Evolutionary conservation across 805 yeast species (phyloP).

Genomic region (Suhomyces tanzawaensis): DNA sequence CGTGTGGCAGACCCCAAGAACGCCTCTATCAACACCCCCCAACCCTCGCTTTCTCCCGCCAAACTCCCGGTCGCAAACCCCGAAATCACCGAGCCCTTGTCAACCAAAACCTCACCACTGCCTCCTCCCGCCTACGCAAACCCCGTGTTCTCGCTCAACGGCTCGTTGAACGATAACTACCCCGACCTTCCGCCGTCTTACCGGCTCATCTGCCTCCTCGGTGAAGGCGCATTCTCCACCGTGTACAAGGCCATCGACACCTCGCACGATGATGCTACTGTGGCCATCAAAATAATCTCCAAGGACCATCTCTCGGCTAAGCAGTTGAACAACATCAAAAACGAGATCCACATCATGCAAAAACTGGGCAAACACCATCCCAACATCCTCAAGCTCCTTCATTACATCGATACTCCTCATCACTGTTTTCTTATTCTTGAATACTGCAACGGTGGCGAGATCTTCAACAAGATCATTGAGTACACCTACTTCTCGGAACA

Average conservation of each 20-base stretch:
- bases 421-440: slow-evolving; percentile 67
- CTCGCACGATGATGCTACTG: slow-evolving; percentile 35
- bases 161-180: slow-evolving; percentile 10
- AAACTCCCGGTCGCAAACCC: background rate
- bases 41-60: background rate
- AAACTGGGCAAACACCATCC: slow-evolving; percentile 49
- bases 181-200: slow-evolving; percentile 30
- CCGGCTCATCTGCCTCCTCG: slow-evolving; percentile 40
- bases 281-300: slow-evolving; percentile 76
- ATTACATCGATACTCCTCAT: slow-evolving; percentile 49
- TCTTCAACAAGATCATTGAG: slow-evolving; percentile 75
- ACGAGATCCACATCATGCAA: slow-evolving; percentile 74
- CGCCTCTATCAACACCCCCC: background rate
- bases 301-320: slow-evolving; percentile 53
- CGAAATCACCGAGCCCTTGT: background rate
- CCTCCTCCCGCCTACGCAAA: background rate
- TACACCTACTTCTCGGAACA: slow-evolving; percentile 75
- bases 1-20: background rate
- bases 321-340: slow-evolving; percentile 56
- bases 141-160: slow-evolving; percentile 9
- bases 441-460: slow-evolving; percentile 73
- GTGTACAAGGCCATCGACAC: slow-evolving; percentile 71
- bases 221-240: slow-evolving; percentile 88
- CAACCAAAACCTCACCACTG: background rate
- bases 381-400: slow-evolving; percentile 56